Evolutionary conservation across 345 rosid genomes (phyloP), one percentile per base, ranked within the genome.

Genomic region (Cardamine chenopodiifolia): DNA sequence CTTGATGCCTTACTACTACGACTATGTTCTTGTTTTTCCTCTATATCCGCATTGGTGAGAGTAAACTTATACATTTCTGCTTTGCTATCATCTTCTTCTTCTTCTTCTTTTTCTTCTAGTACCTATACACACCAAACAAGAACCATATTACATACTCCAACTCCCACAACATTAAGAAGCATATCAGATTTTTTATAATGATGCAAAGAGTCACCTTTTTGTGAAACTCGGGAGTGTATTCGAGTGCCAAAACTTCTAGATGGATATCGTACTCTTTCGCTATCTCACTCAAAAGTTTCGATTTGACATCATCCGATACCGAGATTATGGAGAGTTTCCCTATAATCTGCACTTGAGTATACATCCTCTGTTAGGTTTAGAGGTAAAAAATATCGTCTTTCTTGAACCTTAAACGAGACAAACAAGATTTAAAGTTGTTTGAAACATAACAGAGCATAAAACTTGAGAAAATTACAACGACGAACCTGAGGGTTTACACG

Each of bases 401-500:
- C 48, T 37, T 60, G 3, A 60, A 60, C 18, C 47, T 19, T 20
- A 19, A 35, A 35, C 44, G 7, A 59, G 64, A 34, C 17, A 7
- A 20, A 58, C 34, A 10, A 58, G n/a, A n/a, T n/a, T n/a, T n/a
- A n/a, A n/a, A 34, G 44, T 35, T 59, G 9, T 13, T 37, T 59
- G 18, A 59, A 12, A 19, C 28, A 59, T 19, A 52, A 22, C 15
- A 44, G 8, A 44, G 1, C n/a, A 44, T 44, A 45, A 35, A 10
- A 35, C 14, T 11, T 13, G 25, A 69, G 49, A 29, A 8, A 8
- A n/a, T 3, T 25, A 25, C 2, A 17, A n/a, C 12, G 1, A 57
- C 9, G 37, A 62, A 89, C 98, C 93, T 90, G 85, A 45, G 29
- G 54, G 83, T 88, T 90, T 5, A 89, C 91, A 15, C 85, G 81